phyloP scores from a whole-genome alignment of 306 rosid genomes.

The Hippophae rhamnoides region DNA sequence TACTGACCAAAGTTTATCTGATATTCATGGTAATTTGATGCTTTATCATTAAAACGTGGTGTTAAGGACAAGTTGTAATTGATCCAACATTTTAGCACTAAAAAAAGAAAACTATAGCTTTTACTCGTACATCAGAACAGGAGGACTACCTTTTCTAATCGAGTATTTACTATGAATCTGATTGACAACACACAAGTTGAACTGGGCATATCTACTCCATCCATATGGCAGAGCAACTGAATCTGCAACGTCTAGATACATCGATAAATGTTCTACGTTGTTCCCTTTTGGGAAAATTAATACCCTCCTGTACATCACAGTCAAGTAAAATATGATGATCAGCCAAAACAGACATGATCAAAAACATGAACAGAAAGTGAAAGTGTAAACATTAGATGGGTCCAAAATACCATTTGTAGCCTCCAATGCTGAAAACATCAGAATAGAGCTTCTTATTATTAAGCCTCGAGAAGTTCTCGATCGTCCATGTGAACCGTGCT shows the following conservation, averaged over 20 bases:
- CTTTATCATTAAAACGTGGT: neutral
- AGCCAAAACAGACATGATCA: slow-evolving; percentile 1
- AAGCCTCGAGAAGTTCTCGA: slow-evolving; percentile 27
- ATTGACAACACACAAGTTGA: slow-evolving; percentile 27
- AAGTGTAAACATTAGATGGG: neutral
- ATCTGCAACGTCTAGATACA: slow-evolving; percentile 35
- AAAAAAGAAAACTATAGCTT: neutral
- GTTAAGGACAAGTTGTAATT: neutral
- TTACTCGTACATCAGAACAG: slow-evolving; percentile 1
- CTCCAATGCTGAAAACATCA: slow-evolving; percentile 24
- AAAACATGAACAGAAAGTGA: neutral
- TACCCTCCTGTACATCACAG: slow-evolving; percentile 22
- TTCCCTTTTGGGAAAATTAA: slow-evolving; percentile 31
- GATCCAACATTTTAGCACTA: neutral
- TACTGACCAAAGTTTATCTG: neutral
- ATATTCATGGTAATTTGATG: neutral
- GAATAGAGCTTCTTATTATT: slow-evolving; percentile 27
- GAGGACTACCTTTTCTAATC: slow-evolving; percentile 26
- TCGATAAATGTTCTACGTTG: slow-evolving; percentile 30
- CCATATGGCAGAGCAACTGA: slow-evolving; percentile 25
- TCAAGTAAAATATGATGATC: neutral
- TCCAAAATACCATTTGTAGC: slow-evolving; percentile 27
- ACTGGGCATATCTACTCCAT: slow-evolving; percentile 34
- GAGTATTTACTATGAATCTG: slow-evolving; percentile 25
- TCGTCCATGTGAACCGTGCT: slow-evolving; percentile 28